Base-by-base conservation (phyloP, 2,329 filamentous ascomycete genomes). In the Rhynchosporium secalis region DNA sequence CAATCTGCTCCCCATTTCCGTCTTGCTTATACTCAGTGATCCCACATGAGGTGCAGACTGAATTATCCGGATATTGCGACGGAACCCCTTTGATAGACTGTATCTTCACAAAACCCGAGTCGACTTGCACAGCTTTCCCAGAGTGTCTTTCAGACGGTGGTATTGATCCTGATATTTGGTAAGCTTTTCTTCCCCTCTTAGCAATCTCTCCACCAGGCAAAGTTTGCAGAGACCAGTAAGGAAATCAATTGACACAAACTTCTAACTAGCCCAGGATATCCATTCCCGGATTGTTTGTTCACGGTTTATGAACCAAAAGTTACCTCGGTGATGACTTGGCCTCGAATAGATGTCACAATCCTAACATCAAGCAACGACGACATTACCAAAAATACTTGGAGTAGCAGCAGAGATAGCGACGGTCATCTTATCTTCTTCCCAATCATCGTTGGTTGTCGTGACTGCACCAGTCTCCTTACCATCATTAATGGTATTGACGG, bases 391-490 rank as follows among this genome's bases (percentile, higher is more conserved):
- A 54, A 54, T 4, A 54, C 49, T 8, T 54, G 33, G 33, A 54
- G 33, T 9, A 54, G 33, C n/a, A 54, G 33, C 8, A 54, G 31
- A 28, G n/a, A 54, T 5, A 38, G 33, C 31, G 33, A 54, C 49
- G 49, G n/a, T 28, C 12, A 54, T 28, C n/a, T 54, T 4, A 40
- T 54, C 15, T 54, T 54, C 49, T 54, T 54, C 33, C 49, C 49
- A 40, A 28, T 54, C n/a, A 54, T 54, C 8, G 49, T 54, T 12
- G 49, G 49, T 28, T 54, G 49, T 12, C 49, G 15, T 10, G 49
- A 7, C n/a, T 54, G 49, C 8, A 54, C 49, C n/a, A 54, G 13
- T 36, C 12, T 54, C 4, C 33, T 54, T 12, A 40, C 33, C 3
- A 40, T 54, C 33, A 40, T 54, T 20, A 33, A 54, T 9, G 31